Evolutionary conservation across 495 filamentous ascomycete species (phyloP), one percentile per base, ranked within the genome.

Genomic region (Acidiella bohemica): DNA sequence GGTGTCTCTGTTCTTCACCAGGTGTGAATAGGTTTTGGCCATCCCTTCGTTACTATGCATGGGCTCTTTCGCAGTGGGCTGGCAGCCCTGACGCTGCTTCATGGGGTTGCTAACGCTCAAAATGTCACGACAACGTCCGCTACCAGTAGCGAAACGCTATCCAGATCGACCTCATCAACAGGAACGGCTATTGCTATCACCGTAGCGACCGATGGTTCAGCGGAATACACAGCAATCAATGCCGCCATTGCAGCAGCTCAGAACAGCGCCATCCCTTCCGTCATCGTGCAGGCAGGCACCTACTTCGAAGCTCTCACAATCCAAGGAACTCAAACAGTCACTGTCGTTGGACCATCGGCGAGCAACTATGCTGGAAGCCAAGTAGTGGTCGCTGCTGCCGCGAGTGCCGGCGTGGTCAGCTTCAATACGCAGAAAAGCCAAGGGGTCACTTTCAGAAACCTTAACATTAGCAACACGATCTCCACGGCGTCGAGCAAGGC

Each of bases 181-280:
- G 27, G n/a, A 11, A 3, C 38, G 21, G 42, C 44, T 7, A 33
- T 42, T 23, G 44, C 44, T n/a, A 21, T 47, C 29, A 47, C 44
- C 10, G 44, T 47, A 21, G 44, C 44, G 5, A 27, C 31, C 11
- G 44, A 47, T 36, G 44, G 44, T 16, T 42, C 44, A 8, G 44
- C 37, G 5, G 37, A 47, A 30, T 47, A 41, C 30, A 34, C 44
- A 17, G 37, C 32, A 12, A 47, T 32, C 21, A 35, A 32, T 16
- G 7, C 37, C 3, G 31, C 44, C 10, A 26, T 47, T 19, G 23
- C 44, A 17, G 18, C 27, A 11, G 44, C 37, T 5, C 31, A 33
- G 32, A 42, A 41, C 38, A 30, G 25, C 17, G 37, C 25, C 24
- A 30, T 18, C 22, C 37, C 37, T 3, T 30, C 37, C 4, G 37